Evolutionary conservation across 768 basidiomycete genomes (phyloP).

Genomic region (Cubamyces lactineus): DNA sequence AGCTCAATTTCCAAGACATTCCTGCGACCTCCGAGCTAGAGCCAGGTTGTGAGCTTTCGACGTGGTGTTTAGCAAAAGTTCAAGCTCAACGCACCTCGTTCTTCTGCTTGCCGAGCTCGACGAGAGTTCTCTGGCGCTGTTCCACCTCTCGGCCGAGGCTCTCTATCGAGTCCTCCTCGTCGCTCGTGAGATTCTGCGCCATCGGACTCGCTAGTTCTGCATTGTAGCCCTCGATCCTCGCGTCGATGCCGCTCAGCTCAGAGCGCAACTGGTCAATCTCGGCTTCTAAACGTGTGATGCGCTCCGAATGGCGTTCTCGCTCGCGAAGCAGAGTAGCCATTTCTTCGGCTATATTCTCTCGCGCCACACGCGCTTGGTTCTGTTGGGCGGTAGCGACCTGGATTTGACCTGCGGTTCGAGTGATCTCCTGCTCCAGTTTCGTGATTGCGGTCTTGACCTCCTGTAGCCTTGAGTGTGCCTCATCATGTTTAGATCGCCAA

Average conservation of each 20-base stretch:
- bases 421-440: conserved; percentile 85
- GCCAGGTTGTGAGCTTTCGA: not conserved
- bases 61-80: not conserved
- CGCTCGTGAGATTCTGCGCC: conserved; percentile 68
- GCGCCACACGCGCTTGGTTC: conserved; percentile 65
- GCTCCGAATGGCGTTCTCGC: conserved; percentile 66
- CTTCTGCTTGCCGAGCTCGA: conserved; percentile 68
- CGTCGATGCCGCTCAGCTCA: conserved; percentile 64
- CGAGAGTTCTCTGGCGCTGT: conserved; percentile 65
- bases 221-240: conserved; percentile 65
- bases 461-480: conserved; percentile 61
- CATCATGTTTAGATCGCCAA: conserved; percentile 75
- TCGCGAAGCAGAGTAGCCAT: conserved; percentile 61
- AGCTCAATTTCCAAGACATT: conserved; percentile 90
- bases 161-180: conserved; percentile 71
- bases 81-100: conserved; percentile 58
- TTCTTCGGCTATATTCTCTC: conserved; percentile 71
- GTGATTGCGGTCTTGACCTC: conserved; percentile 77
- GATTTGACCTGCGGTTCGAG: conserved; percentile 69
- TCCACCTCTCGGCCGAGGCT: conserved; percentile 78
- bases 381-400: conserved; percentile 72
- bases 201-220: conserved; percentile 77
- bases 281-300: conserved; percentile 64
- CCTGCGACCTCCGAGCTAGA: conserved; percentile 56
- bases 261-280: conserved; percentile 73